A percentile compares a stretch with the other conserved stretches of the same genome.
Conservation (phyloP, 208 protist genomes). For the Crithidia acanthocephali region DNA sequence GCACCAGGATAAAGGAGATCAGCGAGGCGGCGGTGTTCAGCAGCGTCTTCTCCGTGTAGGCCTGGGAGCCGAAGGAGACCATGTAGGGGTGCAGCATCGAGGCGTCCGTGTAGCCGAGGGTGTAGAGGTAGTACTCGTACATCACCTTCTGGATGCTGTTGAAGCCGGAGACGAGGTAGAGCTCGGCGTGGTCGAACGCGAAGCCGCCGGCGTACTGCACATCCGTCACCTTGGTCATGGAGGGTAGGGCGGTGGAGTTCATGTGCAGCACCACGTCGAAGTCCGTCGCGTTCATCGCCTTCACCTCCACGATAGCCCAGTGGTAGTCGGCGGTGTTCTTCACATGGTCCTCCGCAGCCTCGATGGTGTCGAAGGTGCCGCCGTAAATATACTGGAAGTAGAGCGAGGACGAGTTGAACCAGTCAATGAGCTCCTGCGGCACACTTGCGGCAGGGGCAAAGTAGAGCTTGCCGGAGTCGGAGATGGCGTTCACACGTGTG, state of each 20-base stretch:
- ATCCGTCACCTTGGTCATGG: constrained; percentile 27
- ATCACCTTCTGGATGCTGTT: constrained; percentile 43
- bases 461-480: constrained; percentile 48
- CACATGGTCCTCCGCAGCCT: constrained; percentile 37
- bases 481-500: constrained; percentile 41
- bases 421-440: constrained; percentile 34
- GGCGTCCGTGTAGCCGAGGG: constrained; percentile 31
- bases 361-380: constrained; percentile 41
- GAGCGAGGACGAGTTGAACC: constrained; percentile 30
- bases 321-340: constrained; percentile 23
- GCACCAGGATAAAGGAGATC: constrained; percentile 65
- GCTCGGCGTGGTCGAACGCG: constrained; percentile 32
- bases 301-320: constrained; percentile 57
- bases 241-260: constrained; percentile 45
- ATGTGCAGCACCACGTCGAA: constrained; percentile 60
- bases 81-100: constrained; percentile 37
- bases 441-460: constrained; percentile 37
- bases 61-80: constrained; percentile 33
- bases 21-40: constrained; percentile 47
- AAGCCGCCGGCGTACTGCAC: constrained; percentile 45
- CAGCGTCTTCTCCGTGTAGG: constrained; percentile 50
- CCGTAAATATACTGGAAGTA: constrained; percentile 54
- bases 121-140: constrained; percentile 44
- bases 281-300: constrained; percentile 33
- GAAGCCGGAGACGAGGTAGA: constrained; percentile 64